Base-by-base conservation (phyloP, 1,284 basidiomycete genomes). In the Malassezia vespertilionis region DNA sequence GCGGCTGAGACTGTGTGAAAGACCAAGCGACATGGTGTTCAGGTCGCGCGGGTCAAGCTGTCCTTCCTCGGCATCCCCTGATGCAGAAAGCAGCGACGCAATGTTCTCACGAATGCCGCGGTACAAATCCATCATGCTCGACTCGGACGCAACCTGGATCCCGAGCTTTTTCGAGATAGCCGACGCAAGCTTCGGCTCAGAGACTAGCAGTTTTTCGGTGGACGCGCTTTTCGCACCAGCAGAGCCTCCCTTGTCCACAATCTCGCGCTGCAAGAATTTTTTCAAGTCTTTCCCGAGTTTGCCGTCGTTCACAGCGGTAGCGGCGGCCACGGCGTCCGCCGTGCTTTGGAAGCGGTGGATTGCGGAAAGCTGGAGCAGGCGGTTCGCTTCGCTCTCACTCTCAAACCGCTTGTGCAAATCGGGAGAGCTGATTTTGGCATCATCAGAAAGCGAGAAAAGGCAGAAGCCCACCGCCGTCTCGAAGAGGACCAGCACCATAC, bases 281-380 rank as follows among this genome's bases (percentile, higher is more conserved):
- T 91, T 91, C 60, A 96, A 76, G 5, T 82, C 81, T 73, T 93
- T 93, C 44, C 86, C 86, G 40, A 96, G 73, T 75, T 93, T 90
- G 56, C 90, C 89, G 44, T 84, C 83, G 71, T 91, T 87, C 37
- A 96, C 75, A 11, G 90, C 82, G 24, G 87, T 86, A 62, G 96
- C 82, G 71, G 96, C 91, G 74, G 96, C 90, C n/a, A 97, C 91
- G n/a, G 93, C 91, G 18, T 83, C 82, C 22, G 87, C 93, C 9
- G 91, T 96, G 37, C 88, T 91, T 28, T 84, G 84, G 74, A 97
- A 97, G 45, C 88, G 84, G 75, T 97, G 91, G 48, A 97, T 78
- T 33, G 88, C 86, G 72, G 91, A 87, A 49, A 97, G 76, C 75
- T 95, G 93, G 44, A 65, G 53, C 17, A 63, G 76, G 76, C 84